These are phyloP conservation scores for Clohesyomyces aquaticus DNA, from an alignment of 495 filamentous ascomycete genomes.

Conservation along the genomic window DNA sequence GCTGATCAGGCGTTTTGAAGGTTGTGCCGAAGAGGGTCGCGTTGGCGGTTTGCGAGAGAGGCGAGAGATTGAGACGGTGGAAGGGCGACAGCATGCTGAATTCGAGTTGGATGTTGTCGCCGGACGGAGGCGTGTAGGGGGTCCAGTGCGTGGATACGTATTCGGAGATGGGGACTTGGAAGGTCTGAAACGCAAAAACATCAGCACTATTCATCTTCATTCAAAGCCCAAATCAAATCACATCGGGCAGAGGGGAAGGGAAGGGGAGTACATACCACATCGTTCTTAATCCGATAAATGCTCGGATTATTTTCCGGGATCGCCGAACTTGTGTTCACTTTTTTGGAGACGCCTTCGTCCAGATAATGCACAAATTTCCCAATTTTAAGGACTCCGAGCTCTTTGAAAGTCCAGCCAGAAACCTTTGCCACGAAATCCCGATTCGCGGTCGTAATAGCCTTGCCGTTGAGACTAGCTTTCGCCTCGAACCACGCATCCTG, in stretches of 20 bases:
- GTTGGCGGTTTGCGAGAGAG: slow-evolving; percentile 59
- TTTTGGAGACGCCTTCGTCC: slow-evolving; percentile 57
- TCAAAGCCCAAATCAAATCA: too few species aligned
- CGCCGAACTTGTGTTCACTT: slow-evolving; percentile 33
- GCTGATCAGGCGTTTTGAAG: slow-evolving; percentile 89
- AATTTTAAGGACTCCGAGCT: slow-evolving; percentile 85
- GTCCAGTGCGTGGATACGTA: slow-evolving; percentile 69
- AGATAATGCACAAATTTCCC: slow-evolving; percentile 81
- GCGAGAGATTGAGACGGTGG: slow-evolving; percentile 80
- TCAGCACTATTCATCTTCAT: too few species aligned
- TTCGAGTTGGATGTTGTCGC: slow-evolving; percentile 85
- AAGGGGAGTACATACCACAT: slow-evolving; percentile 70
- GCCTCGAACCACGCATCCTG: slow-evolving; percentile 89
- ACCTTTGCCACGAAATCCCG: slow-evolving; percentile 82
- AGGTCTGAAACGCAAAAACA: too few species aligned
- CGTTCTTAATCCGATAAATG: slow-evolving; percentile 96
- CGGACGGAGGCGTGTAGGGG: slow-evolving; percentile 69
- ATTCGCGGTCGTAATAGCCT: slow-evolving; percentile 69
- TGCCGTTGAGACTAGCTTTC: slow-evolving; percentile 58
- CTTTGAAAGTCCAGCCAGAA: slow-evolving; percentile 90
- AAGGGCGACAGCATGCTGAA: slow-evolving; percentile 99
- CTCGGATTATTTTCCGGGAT: slow-evolving; percentile 67
- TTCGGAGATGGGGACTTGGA: slow-evolving; percentile 85
- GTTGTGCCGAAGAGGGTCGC: slow-evolving; percentile 72
- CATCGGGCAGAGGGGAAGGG: neutral